A percentile compares a stretch with the other conserved stretches of the same genome.
These are phyloP conservation scores for Blastobotrys muscicola DNA, from an alignment of 805 yeast genomes.

Conservation along the genomic window DNA sequence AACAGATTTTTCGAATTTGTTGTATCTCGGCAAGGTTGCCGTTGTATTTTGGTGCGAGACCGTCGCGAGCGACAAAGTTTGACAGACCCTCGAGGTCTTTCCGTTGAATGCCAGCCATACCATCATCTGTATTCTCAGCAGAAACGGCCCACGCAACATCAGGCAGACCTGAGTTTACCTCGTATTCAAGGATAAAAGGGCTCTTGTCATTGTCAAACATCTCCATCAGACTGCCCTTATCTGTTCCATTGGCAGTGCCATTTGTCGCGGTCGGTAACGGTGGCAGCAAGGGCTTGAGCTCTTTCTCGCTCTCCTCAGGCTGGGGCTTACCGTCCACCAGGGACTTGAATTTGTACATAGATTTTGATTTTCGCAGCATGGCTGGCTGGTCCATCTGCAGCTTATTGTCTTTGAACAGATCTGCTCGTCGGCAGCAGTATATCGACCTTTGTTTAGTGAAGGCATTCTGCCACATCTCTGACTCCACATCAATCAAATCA, in stretches of 20 bases:
- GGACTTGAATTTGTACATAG: constrained; percentile 48
- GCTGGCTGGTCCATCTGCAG: constrained; percentile 65
- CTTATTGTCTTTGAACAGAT: constrained; percentile 49
- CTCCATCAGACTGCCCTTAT: constrained; percentile 9
- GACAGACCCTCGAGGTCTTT: constrained; percentile 25
- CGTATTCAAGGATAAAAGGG: constrained; percentile 57
- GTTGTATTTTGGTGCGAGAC: constrained; percentile 51
- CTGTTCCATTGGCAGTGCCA: constrained; percentile 13
- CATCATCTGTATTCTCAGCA: constrained; percentile 35
- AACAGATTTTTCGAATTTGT: constrained; percentile 77
- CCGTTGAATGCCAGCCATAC: constrained; percentile 38
- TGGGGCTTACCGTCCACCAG: constrained; percentile 22
- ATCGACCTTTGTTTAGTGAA: constrained; percentile 75
- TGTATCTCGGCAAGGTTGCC: constrained; percentile 73
- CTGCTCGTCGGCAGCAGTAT: constrained; percentile 58
- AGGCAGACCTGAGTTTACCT: constrained; percentile 73
- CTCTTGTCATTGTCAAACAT: constrained; percentile 24
- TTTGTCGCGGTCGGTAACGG: not conserved
- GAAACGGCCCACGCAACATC: constrained; percentile 34
- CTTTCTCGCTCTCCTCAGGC: constrained; percentile 5
- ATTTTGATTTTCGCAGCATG: constrained; percentile 49
- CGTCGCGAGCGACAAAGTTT: constrained; percentile 37
- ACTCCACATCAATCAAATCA: constrained; percentile 50
- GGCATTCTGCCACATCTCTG: constrained; percentile 73
- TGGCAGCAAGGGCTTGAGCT: constrained; percentile 1